A percentile compares a stretch with the other conserved stretches of the same genome.
Evolutionary conservation across 192 early-diverging fungal genomes (phyloP).

Genomic region (Spizellomyces sp.): DNA sequence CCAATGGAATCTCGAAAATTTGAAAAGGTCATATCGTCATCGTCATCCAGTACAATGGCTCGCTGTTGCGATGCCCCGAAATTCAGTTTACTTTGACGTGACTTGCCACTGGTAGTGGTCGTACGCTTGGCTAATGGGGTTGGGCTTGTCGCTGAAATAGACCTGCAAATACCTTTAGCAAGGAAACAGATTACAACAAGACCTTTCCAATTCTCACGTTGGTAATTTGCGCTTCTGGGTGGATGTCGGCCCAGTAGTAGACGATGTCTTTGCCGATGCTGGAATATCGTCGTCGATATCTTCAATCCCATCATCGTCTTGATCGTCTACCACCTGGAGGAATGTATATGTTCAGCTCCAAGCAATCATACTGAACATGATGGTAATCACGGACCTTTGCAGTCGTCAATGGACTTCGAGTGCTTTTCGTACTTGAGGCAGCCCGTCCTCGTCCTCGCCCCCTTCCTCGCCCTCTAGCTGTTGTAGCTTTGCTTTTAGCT

Average conservation of each 20-base stretch:
- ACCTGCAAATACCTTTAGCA: background rate
- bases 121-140: background rate
- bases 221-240: background rate
- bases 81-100: slow-evolving; percentile 17
- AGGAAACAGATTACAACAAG: background rate
- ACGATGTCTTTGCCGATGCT: background rate
- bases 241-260: background rate
- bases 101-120: slow-evolving; percentile 7
- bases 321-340: background rate
- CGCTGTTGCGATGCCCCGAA: slow-evolving; percentile 4
- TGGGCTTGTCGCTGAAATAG: slow-evolving; percentile 4
- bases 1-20: slow-evolving; percentile 6
- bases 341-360: background rate
- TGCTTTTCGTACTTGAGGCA: background rate
- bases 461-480: slow-evolving; percentile 12
- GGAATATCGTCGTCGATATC: slow-evolving; percentile 2
- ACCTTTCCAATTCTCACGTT: background rate
- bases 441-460: background rate
- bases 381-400: background rate
- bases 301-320: background rate
- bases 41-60: slow-evolving; percentile 18
- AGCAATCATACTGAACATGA: background rate
- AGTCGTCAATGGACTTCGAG: background rate
- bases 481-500: background rate
- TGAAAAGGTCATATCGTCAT: slow-evolving; percentile 15